phyloP scores from a whole-genome alignment of 768 basidiomycete species.

The Daedalea quercina region DNA sequence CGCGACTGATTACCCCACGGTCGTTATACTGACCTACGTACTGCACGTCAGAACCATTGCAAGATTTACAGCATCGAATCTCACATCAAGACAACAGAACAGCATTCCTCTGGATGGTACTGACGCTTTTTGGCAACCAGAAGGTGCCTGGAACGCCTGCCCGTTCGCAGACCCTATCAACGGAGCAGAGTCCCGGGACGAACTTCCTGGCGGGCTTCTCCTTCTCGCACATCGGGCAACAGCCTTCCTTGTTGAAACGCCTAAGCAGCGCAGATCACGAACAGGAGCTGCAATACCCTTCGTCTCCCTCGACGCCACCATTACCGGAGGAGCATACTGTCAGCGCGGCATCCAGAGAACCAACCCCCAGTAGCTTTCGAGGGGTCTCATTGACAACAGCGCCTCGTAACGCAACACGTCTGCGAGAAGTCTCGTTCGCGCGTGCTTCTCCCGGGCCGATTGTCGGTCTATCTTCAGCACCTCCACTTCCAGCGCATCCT shows the following conservation, averaged over 20 bases:
- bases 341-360: not conserved
- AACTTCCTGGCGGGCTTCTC: conserved; percentile 34
- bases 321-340: not conserved
- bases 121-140: not conserved
- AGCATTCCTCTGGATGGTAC: not conserved
- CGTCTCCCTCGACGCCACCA: conserved; percentile 17
- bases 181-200: not conserved
- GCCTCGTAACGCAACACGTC: too few relatives aligned
- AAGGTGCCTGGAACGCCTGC: not conserved
- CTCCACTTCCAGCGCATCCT: not conserved
- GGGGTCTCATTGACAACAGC: not conserved
- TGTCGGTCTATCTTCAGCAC: not conserved
- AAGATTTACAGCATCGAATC: too few relatives aligned
- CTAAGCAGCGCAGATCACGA: conserved; percentile 32
- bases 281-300: conserved; percentile 19
- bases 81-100: too few relatives aligned
- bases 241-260: conserved; percentile 45
- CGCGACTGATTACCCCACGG: not conserved
- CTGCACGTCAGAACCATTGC: not conserved
- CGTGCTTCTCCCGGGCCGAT: not conserved
- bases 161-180: not conserved
- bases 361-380: not conserved
- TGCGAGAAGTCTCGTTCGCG: not conserved
- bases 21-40: not conserved
- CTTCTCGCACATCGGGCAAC: conserved; percentile 49